A percentile compares a stretch with the other conserved stretches of the same genome.
These are phyloP conservation scores for Euphorbia schlechtendalii DNA, from an alignment of 441 rosid genomes.

Conservation along the genomic window DNA sequence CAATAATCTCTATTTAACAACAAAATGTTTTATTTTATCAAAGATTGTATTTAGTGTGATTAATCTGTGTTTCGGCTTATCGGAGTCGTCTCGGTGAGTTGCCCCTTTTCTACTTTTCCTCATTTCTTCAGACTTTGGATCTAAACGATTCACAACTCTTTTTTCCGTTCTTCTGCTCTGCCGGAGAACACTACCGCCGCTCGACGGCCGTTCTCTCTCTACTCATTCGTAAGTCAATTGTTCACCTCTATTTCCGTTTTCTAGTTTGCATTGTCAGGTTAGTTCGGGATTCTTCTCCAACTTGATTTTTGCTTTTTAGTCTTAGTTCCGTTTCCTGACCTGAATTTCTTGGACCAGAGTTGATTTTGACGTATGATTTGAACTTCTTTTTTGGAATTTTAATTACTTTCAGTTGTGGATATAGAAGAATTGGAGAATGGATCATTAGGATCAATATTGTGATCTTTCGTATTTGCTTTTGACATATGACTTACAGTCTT, in stretches of 20 bases:
- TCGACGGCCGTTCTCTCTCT: background rate
- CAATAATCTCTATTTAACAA: too few species aligned
- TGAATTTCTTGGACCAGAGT: background rate
- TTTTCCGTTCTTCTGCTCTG: background rate
- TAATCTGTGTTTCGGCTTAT: background rate
- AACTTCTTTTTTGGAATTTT: background rate
- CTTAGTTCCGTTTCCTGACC: background rate
- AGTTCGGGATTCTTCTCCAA: background rate
- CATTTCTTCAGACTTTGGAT: conserved; percentile 3
- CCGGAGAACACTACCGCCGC: background rate
- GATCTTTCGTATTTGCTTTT: background rate
- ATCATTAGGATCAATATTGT: background rate
- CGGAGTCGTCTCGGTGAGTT: too few species aligned
- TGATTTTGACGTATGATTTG: too few species aligned
- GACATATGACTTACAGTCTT: background rate
- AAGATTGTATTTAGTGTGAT: too few species aligned
- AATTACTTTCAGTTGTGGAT: too few species aligned
- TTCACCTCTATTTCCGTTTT: background rate
- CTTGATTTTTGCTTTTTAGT: background rate
- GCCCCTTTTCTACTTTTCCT: conserved; percentile 1
- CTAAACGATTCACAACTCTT: background rate
- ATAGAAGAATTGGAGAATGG: background rate
- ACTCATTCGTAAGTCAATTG: conserved; percentile 9
- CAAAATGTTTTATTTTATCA: too few species aligned
- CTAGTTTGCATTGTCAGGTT: background rate